Evolutionary conservation across 148 eudicot genomes (phyloP), one percentile per base, ranked within the genome.

Genomic region (Camellia japonica): DNA sequence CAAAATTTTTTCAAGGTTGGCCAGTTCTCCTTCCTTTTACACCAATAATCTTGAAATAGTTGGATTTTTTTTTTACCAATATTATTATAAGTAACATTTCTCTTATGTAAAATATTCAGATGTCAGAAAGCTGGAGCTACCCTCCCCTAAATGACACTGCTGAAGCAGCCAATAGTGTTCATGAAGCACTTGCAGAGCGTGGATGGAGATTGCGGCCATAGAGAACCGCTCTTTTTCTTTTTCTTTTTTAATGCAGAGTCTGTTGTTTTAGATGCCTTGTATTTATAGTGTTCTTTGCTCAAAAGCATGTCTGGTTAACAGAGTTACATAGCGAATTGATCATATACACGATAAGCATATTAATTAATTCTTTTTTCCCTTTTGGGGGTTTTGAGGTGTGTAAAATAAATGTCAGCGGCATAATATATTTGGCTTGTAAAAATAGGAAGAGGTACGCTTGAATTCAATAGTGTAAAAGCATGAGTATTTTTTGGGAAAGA

Each of bases 71-170:
- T 46, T 65, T 77, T 79, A 5, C 2, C 67, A 20, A 0, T 0
- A 3, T 59, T 60, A 5, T 23, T 15, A 7, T 69, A 9, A 42
- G 18, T n/a, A 69, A 67, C 38, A 67, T 68, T 52, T 84, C 58
- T 55, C 42, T 42, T 64, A 2, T 76, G 76, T 74, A 5, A 49
- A 63, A 69, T 3, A n/a, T 61, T 79, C 86, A 95, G 98, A 83
- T 95, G 67, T 88, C 96, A 78, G 97, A 90, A 66, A 93, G 91
- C 84, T 96, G 99, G 99, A 93, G 99, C 80, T 96, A 96, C 73
- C 99, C 99, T 73, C 99, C 99, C 5, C 84, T 96, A 38, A 96
- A 91, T 65, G 99, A 96, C 86, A 90, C 98, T 18, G 93, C 91
- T 6, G 98, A 92, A 80, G 99, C 98, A 74, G 99, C 93, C 55